Base-by-base conservation (phyloP, 176 grass and related monocot species). In the Lolium perenne region DNA sequence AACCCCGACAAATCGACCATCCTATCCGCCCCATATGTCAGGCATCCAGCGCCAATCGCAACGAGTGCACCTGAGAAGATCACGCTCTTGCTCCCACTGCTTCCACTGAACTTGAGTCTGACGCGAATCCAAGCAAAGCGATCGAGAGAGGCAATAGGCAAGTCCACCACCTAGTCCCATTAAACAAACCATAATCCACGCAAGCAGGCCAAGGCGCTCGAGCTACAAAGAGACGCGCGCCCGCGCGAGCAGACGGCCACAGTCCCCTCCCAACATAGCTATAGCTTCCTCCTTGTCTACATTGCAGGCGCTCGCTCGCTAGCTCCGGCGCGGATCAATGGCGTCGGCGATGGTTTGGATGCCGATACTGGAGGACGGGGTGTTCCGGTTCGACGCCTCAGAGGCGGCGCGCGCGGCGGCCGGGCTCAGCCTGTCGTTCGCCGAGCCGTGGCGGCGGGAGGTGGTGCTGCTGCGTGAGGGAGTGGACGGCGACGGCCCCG, bases 321-420 rank as follows among this genome's bases (percentile, higher is more conserved):
- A 20, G 57, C 49, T 74, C 51, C 14, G n/a, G 54, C 72, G 53
- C 63, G 46, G 46, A 3, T 23, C 22, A 2, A 83, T 73, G 49
- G 47, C 23, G 46, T 20, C 74, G 23, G 55, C 71, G 55, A 92
- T 92, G 95, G 77, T 65, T 48, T 98, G 92, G 76, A 2, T 23
- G 71, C 95, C 86, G n/a, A 91, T 95, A 61, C 85, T 95, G 17
- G 93, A 95, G 86, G 87, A 87, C 7, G 89, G 91, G 10, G 91
- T 98, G 58, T 98, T 95, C 87, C 87, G 95, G 65, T 98, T 93
- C 80, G 95, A 98, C 87, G 91, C 83, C 80, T 93, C 95, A 13
- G 89, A 54, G 80, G 58, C 76, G 8, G 83, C 89, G 60, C 89
- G 91, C 25, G 87, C 83, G 9, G 74, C 62, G 58, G 95, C 91